Conservation (phyloP, 1,139 yeast species). For the Kazachstania sp. region DNA sequence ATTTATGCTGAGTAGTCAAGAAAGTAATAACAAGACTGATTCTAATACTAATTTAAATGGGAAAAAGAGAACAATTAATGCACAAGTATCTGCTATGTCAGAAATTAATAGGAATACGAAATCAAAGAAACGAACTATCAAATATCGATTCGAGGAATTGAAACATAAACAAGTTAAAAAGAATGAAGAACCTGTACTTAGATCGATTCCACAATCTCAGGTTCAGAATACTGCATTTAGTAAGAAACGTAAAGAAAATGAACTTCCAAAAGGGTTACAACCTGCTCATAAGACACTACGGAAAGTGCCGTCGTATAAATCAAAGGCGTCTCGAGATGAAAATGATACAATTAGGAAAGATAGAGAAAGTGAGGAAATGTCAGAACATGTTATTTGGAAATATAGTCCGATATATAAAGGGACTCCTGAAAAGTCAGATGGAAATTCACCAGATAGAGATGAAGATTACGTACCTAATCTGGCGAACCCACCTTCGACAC, state of each 20-base stretch:
- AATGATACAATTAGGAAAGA: neutral
- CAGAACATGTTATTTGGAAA: constrained; percentile 27
- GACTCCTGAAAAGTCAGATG: constrained; percentile 10
- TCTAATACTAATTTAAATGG: neutral
- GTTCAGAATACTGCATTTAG: constrained; percentile 19
- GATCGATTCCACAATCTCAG: constrained; percentile 28
- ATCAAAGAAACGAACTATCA: constrained; percentile 8
- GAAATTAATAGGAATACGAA: neutral
- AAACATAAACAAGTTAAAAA: neutral
- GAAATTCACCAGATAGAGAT: constrained; percentile 13
- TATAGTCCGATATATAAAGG: constrained; percentile 21
- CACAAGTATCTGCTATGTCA: neutral
- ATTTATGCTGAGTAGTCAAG: constrained; percentile 19
- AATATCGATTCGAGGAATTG: constrained; percentile 24
- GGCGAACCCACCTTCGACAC: constrained; percentile 27
- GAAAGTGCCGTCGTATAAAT: constrained; percentile 3
- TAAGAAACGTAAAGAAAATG: neutral
- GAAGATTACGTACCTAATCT: constrained; percentile 6
- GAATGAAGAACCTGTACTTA: constrained; percentile 7
- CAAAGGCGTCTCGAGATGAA: neutral
- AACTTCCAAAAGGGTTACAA: constrained; percentile 5
- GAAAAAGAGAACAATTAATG: neutral
- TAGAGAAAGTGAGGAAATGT: neutral
- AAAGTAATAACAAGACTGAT: constrained; percentile 12
- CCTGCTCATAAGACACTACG: neutral